Evolutionary conservation across 2,329 filamentous ascomycete genomes (phyloP), one percentile per base, ranked within the genome.

Genomic region (Alternaria rosae): DNA sequence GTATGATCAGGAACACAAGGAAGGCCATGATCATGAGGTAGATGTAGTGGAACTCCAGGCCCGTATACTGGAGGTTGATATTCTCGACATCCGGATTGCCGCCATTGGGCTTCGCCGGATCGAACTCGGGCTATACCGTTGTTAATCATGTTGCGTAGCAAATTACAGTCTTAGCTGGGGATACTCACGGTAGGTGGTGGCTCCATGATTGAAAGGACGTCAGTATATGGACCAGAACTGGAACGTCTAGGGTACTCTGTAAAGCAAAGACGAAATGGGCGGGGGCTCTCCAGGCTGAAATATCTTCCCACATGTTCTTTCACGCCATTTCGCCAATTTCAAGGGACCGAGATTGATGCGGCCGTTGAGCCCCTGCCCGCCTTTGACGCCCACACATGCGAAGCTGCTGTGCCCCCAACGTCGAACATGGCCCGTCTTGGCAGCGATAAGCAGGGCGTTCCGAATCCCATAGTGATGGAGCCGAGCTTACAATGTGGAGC

Each of bases 1-100:
- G 88, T 59, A 90, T 88, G 72, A 91, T 91, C 53, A 90, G 77
- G 84, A 86, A 90, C 56, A 90, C 88, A 56, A 90, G 82, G 75
- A 86, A 88, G 13, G 80, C 82, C 73, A 87, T 88, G 68, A 88
- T 81, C 57, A 87, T 75, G 50, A 88, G 81, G 70, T 88, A 90
- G 41, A 83, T 83, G 74, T 89, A 89, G 71, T 90, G 84, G 77
- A 82, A 88, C 72, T 90, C 87, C 58, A 84, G 79, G 8, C 87
- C 87, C 23, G 76, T 76, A 73, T 87, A 90, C 69, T 87, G 86
- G 11, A 82, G 77, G 68, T 90, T 87, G 66, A 87, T 84, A 71
- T 89, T 83, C 12, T 85, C 81, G 32, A 81, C 71, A 10, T 83
- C 72, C 3, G 85, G 82, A 68, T 89, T 80, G 57, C 87, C 86